Evolutionary conservation across 805 yeast genomes (phyloP).

Genomic region (Ogataea pini): DNA sequence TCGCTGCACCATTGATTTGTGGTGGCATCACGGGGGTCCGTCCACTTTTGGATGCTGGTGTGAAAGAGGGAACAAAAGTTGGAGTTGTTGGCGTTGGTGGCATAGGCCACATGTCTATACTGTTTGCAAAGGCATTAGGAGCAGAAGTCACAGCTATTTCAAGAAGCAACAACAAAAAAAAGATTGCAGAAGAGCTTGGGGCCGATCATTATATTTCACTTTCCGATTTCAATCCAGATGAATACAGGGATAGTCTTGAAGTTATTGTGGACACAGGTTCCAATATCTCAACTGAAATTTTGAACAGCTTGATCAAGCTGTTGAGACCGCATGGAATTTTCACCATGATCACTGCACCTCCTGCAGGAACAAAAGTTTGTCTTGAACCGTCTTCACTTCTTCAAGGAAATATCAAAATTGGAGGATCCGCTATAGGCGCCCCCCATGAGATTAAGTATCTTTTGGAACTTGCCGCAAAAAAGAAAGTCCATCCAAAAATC

Average conservation of each 20-base stretch:
- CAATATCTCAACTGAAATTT: slow-evolving; percentile 6
- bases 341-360: slow-evolving; percentile 48
- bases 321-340: slow-evolving; percentile 62
- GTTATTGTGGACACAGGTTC: slow-evolving; percentile 40
- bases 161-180: slow-evolving; percentile 49
- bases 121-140: slow-evolving; percentile 61
- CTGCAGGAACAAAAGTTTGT: slow-evolving; percentile 31
- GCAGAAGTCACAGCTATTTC: slow-evolving; percentile 61
- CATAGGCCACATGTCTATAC: slow-evolving; percentile 63
- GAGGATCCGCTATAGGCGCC: slow-evolving; percentile 62
- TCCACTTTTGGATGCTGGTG: slow-evolving; percentile 56
- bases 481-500: slow-evolving; percentile 61
- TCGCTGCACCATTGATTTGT: slow-evolving; percentile 74
- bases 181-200: slow-evolving; percentile 53
- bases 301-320: slow-evolving; percentile 49
- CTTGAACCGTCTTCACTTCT: slow-evolving; percentile 30
- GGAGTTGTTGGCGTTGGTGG: slow-evolving; percentile 70
- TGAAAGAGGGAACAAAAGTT: slow-evolving; percentile 39
- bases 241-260: slow-evolving; percentile 42
- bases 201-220: slow-evolving; percentile 49
- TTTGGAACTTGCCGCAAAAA: slow-evolving; percentile 62
- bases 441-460: slow-evolving; percentile 65
- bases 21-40: slow-evolving; percentile 76
- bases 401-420: slow-evolving; percentile 50
- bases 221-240: slow-evolving; percentile 42